Conservation (phyloP, 2,329 filamentous ascomycete genomes). For the Thielaviopsis populi region DNA sequence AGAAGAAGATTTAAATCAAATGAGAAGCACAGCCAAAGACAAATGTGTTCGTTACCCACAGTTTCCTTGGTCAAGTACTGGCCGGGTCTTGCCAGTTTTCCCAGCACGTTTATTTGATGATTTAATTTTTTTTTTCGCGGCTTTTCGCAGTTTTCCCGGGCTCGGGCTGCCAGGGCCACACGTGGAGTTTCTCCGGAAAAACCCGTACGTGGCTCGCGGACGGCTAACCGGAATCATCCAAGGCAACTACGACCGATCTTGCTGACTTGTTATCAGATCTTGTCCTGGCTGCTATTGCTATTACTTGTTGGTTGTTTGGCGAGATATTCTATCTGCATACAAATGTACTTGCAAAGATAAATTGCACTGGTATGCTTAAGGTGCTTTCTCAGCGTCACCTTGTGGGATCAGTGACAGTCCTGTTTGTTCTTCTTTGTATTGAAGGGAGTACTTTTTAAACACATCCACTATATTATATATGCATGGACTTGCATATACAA, state of each 20-base stretch:
- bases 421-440: neutral
- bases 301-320: neutral
- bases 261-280: neutral
- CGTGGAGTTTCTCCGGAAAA: neutral
- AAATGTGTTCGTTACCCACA: neutral
- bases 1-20: neutral
- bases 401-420: neutral
- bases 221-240: neutral
- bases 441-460: neutral
- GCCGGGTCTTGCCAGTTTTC: neutral
- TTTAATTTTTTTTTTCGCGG: neutral
- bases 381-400: neutral
- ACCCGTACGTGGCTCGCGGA: neutral
- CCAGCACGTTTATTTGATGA: neutral
- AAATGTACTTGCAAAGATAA: no score
- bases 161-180: neutral
- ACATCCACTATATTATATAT: no score
- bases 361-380: neutral
- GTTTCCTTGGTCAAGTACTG: neutral
- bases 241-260: neutral
- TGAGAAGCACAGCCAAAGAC: neutral
- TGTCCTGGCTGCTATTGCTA: neutral
- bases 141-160: neutral
- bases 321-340: neutral
- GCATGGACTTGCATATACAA: no score